These are phyloP conservation scores for Juglanconis juglandina DNA, from an alignment of 2,329 filamentous ascomycete species.

Conservation along the genomic window DNA sequence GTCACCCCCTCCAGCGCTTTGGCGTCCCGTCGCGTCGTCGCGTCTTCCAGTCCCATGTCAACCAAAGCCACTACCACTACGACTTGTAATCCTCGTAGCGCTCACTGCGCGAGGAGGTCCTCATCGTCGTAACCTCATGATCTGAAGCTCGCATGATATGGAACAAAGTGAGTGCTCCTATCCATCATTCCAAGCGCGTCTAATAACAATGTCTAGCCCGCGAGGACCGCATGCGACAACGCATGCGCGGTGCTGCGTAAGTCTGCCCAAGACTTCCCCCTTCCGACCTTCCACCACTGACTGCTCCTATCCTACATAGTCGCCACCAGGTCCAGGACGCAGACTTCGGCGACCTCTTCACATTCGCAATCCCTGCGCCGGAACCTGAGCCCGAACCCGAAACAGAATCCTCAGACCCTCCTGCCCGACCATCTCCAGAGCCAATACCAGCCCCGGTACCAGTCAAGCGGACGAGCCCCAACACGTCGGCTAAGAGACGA, in stretches of 20 bases:
- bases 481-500: conserved; percentile 47
- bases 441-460: conserved; percentile 21
- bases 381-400: conserved; percentile 16
- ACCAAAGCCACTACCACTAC: not conserved
- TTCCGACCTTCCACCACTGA: not conserved
- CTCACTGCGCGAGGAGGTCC: not conserved
- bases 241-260: conserved; percentile 63
- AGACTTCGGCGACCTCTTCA: conserved; percentile 53
- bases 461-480: conserved; percentile 40
- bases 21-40: conserved; percentile 1
- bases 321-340: conserved; percentile 57
- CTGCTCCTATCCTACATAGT: conserved; percentile 29
- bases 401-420: conserved; percentile 8
- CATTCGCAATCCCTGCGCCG: conserved; percentile 24
- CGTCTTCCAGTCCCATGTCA: not conserved
- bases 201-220: conserved; percentile 40
- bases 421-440: conserved; percentile 1
- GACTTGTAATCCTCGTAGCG: no score
- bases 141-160: conserved; percentile 25
- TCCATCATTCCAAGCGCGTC: not conserved
- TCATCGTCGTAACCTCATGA: not conserved
- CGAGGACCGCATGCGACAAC: conserved; percentile 61
- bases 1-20: not conserved
- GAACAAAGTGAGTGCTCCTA: conserved; percentile 28
- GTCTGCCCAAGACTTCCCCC: conserved; percentile 21